These are phyloP conservation scores for Kodamaea suecica DNA, from an alignment of 1,139 yeast species.

Conservation along the genomic window DNA sequence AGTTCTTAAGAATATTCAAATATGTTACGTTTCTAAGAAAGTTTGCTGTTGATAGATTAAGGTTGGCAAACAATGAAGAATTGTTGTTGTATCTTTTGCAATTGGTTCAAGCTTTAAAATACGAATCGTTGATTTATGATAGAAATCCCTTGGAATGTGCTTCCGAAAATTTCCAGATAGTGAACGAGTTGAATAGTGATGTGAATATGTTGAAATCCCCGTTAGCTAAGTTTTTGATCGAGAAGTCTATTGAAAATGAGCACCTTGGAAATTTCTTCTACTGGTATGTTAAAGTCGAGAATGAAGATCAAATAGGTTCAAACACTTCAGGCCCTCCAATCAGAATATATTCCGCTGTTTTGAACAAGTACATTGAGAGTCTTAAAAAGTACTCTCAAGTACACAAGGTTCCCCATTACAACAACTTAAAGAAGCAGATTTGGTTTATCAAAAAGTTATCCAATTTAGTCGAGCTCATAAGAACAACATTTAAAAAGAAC, in stretches of 20 bases:
- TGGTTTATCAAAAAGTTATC: constrained; percentile 46
- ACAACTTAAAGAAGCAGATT: constrained; percentile 41
- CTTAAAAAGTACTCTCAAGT: constrained; percentile 31
- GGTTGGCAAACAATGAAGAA: constrained; percentile 76
- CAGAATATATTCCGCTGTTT: constrained; percentile 33
- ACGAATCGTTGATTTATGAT: constrained; percentile 45
- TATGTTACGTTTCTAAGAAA: constrained; percentile 53
- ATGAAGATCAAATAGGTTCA: constrained; percentile 56
- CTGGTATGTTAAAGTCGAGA: constrained; percentile 90
- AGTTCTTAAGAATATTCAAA: constrained; percentile 31
- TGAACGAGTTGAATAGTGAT: constrained; percentile 22
- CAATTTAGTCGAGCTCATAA: constrained; percentile 37
- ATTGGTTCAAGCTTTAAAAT: constrained; percentile 87
- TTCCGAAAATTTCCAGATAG: constrained; percentile 19
- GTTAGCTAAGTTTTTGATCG: constrained; percentile 74
- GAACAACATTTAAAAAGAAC: constrained; percentile 40
- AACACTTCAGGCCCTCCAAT: constrained; percentile 9
- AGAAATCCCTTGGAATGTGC: constrained; percentile 6
- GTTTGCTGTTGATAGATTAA: constrained; percentile 83
- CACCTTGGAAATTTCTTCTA: constrained; percentile 78
- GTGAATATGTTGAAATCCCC: constrained; percentile 47
- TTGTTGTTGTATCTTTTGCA: constrained; percentile 79
- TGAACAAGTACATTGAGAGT: constrained; percentile 40
- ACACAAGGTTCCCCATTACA: constrained; percentile 34
- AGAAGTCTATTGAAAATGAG: constrained; percentile 63